A percentile compares a stretch with the other conserved stretches of the same genome.
Conservation (phyloP, 2,329 filamentous ascomycete genomes). For the Ophiobolus disseminans region DNA sequence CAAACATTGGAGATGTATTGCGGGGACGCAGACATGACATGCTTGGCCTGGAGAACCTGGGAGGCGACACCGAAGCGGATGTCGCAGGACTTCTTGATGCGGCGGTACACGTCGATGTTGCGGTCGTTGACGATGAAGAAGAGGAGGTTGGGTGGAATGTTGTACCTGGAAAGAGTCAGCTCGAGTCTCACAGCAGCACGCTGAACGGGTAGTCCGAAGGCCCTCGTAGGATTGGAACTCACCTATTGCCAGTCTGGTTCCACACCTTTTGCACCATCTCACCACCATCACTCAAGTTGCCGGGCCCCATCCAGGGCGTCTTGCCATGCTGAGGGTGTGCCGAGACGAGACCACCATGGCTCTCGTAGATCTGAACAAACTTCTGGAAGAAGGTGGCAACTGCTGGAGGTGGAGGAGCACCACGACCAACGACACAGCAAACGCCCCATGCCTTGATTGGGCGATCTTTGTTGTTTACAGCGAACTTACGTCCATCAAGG, state of each 20-base stretch:
- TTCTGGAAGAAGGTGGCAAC: slow-evolving; percentile 63
- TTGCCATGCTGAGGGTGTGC: slow-evolving; percentile 36
- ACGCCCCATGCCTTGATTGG: slow-evolving; percentile 78
- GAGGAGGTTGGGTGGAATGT: slow-evolving; percentile 73
- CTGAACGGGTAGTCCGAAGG: neutral
- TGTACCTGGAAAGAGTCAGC: slow-evolving; percentile 40
- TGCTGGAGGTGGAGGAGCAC: slow-evolving; percentile 47
- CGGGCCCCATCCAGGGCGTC: slow-evolving; percentile 39
- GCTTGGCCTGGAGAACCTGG: slow-evolving; percentile 76
- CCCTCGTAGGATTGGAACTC: slow-evolving; percentile 1
- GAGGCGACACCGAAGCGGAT: slow-evolving; percentile 83
- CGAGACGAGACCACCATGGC: slow-evolving; percentile 66
- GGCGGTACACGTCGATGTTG: slow-evolving; percentile 75
- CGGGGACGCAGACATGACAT: slow-evolving; percentile 71
- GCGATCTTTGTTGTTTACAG: slow-evolving; percentile 63
- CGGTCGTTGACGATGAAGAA: slow-evolving; percentile 79
- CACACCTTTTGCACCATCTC: slow-evolving; percentile 64
- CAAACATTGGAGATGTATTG: slow-evolving; percentile 94
- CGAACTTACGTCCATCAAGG: slow-evolving; percentile 77
- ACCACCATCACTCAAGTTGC: slow-evolving; percentile 49
- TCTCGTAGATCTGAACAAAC: slow-evolving; percentile 67
- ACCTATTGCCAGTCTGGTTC: slow-evolving; percentile 60
- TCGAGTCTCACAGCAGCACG: neutral
- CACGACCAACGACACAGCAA: slow-evolving; percentile 60
- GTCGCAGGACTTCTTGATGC: slow-evolving; percentile 88